phyloP scores from a whole-genome alignment of 805 yeast species.

The Saccharomycopsis capsularis region DNA sequence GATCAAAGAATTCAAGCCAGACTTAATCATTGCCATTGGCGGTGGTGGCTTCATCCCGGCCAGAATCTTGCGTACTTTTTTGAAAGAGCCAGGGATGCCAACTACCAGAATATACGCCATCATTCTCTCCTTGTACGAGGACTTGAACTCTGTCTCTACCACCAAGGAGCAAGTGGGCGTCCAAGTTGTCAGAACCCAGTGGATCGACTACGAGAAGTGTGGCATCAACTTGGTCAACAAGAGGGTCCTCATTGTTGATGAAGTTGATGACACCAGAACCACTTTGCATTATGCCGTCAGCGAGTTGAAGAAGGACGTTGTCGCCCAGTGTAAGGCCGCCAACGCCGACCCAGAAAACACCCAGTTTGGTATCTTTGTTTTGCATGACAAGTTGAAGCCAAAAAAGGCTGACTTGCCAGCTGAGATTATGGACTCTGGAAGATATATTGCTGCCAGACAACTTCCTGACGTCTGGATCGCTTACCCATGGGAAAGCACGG shows the following conservation, averaged over 20 bases:
- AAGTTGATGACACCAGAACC: constrained; percentile 82
- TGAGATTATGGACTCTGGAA: constrained; percentile 50
- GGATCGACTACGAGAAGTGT: constrained; percentile 68
- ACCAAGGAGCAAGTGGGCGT: constrained; percentile 54
- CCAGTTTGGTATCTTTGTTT: constrained; percentile 66
- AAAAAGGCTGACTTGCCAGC: constrained; percentile 68
- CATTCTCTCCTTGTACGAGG: constrained; percentile 87
- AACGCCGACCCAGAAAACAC: constrained; percentile 50
- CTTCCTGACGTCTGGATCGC: constrained; percentile 83
- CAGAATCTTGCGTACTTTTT: constrained; percentile 86
- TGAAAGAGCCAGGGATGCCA: constrained; percentile 81
- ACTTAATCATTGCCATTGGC: constrained; percentile 90
- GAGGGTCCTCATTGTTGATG: constrained; percentile 69
- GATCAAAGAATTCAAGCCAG: constrained; percentile 71
- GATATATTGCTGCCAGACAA: constrained; percentile 65
- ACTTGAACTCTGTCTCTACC: constrained; percentile 53
- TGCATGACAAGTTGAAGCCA: constrained; percentile 68
- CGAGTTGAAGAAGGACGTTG: constrained; percentile 68
- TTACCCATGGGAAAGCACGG: constrained; percentile 79
- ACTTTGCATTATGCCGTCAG: constrained; percentile 73
- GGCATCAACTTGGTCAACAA: constrained; percentile 51
- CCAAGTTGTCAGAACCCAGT: constrained; percentile 68
- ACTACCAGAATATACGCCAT: constrained; percentile 93
- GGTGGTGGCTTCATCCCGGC: constrained; percentile 99
- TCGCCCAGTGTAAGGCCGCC: constrained; percentile 46